phyloP scores from a whole-genome alignment of 1,284 basidiomycete species.

The Bothia castanella region DNA sequence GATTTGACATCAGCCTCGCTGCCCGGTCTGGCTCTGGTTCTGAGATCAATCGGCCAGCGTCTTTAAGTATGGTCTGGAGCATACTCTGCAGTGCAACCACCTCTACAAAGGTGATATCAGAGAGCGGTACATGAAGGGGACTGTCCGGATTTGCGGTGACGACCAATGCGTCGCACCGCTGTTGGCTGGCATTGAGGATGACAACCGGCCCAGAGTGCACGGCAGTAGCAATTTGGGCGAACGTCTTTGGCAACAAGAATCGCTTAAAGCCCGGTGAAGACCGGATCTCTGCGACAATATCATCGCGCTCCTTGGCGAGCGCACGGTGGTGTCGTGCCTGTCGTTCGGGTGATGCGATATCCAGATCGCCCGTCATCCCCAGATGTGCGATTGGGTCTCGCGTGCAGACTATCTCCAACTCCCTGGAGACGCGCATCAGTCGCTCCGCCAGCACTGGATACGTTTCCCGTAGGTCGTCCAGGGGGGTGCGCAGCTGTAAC shows the following conservation, averaged over 20 bases:
- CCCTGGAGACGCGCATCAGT: neutral
- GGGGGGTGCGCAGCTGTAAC: neutral
- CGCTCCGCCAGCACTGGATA: neutral
- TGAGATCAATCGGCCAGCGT: neutral
- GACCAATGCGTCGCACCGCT: neutral
- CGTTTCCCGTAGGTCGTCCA: neutral
- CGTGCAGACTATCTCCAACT: neutral
- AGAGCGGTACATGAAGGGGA: neutral
- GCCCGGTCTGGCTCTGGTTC: neutral
- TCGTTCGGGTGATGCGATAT: neutral
- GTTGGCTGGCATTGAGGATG: neutral
- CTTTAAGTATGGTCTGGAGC: neutral
- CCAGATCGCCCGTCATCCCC: neutral
- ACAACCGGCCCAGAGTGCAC: neutral
- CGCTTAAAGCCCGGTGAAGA: neutral
- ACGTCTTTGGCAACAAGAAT: neutral
- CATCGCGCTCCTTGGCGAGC: neutral
- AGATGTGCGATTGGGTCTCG: neutral
- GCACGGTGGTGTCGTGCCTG: neutral
- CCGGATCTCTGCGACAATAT: neutral
- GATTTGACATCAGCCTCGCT: neutral
- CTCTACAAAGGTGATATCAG: neutral
- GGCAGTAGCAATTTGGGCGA: neutral
- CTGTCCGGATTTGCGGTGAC: neutral
- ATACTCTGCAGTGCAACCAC: neutral